Evolutionary conservation across 2,329 filamentous ascomycete genomes (phyloP).

Genomic region (Fonsecaea erecta): DNA sequence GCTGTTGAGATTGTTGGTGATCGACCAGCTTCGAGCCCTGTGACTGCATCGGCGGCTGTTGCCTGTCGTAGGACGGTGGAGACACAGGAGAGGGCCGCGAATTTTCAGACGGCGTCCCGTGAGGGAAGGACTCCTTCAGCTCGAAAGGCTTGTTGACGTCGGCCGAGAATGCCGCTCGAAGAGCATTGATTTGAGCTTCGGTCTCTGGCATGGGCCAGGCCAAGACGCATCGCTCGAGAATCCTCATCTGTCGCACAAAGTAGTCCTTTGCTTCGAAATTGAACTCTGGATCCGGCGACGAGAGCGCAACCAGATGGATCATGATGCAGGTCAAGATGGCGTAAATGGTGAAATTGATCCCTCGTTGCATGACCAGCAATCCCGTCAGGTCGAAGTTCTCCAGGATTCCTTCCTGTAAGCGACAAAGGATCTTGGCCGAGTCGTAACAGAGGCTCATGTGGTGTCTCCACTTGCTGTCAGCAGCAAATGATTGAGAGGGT

Average conservation of each 20-base stretch:
- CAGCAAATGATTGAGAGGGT: constrained; percentile 71
- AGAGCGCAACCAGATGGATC: constrained; percentile 87
- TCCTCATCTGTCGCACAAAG: constrained; percentile 91
- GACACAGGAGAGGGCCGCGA: constrained; percentile 55
- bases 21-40: constrained; percentile 50
- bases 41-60: constrained; percentile 55
- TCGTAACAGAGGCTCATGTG: constrained; percentile 86
- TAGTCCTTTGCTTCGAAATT: constrained; percentile 84
- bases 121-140: constrained; percentile 83
- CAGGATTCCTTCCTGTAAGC: constrained; percentile 81
- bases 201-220: constrained; percentile 89
- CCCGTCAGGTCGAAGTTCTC: constrained; percentile 77
- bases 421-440: constrained; percentile 82
- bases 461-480: constrained; percentile 79
- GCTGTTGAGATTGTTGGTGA: constrained; percentile 19
- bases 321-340: constrained; percentile 88
- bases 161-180: constrained; percentile 88
- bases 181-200: constrained; percentile 83
- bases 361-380: constrained; percentile 87
- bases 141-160: constrained; percentile 85
- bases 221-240: constrained; percentile 81
- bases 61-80: constrained; percentile 55
- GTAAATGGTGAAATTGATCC: constrained; percentile 96
- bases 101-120: constrained; percentile 74
- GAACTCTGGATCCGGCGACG: constrained; percentile 87